phyloP scores from a whole-genome alignment of 2,329 filamentous ascomycete genomes.

The Fusarium subtropicale region DNA sequence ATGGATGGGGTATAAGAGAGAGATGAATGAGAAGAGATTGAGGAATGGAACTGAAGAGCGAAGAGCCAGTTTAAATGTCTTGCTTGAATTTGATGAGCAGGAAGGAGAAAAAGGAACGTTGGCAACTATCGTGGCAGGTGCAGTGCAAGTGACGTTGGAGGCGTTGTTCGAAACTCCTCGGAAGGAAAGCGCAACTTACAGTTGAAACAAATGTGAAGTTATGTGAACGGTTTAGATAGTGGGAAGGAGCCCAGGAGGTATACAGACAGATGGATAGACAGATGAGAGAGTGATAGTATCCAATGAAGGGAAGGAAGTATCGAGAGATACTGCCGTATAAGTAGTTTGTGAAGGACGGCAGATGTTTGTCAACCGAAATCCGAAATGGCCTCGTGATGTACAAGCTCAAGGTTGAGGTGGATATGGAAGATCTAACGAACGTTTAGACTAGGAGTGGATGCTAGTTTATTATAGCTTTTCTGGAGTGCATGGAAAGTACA shows the following conservation, averaged over 20 bases:
- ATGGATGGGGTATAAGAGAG: constrained; percentile 8
- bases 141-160: constrained; percentile 31
- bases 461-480: constrained; percentile 25
- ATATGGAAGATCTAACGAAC: constrained; percentile 6
- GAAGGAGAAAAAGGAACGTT: constrained; percentile 19
- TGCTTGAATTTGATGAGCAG: constrained; percentile 7
- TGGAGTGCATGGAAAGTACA: neutral
- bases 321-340: neutral
- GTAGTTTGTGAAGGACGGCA: constrained; percentile 3
- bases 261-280: neutral
- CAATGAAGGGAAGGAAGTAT: neutral
- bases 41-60: constrained; percentile 12
- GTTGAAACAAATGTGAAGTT: neutral
- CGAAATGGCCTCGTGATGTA: constrained; percentile 4
- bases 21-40: constrained; percentile 14
- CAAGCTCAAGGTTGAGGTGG: constrained; percentile 5
- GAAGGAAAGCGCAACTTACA: constrained; percentile 14
- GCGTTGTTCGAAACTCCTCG: constrained; percentile 6
- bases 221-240: neutral
- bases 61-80: constrained; percentile 35
- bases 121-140: constrained; percentile 19
- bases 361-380: constrained; percentile 21
- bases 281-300: constrained; percentile 1
- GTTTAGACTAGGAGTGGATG: constrained; percentile 17
- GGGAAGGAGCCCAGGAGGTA: neutral